These are phyloP conservation scores for Azolla pinnata DNA, from an alignment of 75 land plant species.

Conservation along the genomic window DNA sequence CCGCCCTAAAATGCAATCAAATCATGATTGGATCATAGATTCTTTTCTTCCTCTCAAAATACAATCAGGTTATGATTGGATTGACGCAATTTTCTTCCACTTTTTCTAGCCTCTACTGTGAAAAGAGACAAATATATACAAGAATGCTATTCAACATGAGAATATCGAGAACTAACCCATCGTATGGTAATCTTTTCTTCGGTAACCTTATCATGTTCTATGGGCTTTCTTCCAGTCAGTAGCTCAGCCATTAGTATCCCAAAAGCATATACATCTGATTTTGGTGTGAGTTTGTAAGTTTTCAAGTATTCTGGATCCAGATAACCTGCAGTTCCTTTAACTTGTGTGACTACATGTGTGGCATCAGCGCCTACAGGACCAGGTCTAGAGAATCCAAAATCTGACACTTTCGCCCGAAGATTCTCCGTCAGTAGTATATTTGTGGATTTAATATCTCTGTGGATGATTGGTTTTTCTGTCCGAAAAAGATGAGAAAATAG, in stretches of 20 bases:
- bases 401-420: constrained; percentile 82
- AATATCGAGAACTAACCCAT: constrained; percentile 62
- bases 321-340: constrained; percentile 96
- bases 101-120: too few relatives aligned
- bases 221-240: constrained; percentile 81
- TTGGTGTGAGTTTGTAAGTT: constrained; percentile 75
- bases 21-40: too few relatives aligned
- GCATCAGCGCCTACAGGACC: constrained; percentile 58
- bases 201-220: constrained; percentile 44
- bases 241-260: constrained; percentile 74
- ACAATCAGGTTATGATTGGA: too few relatives aligned
- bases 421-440: constrained; percentile 80
- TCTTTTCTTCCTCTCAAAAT: too few relatives aligned
- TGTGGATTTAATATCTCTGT: constrained; percentile 92
- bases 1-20: too few relatives aligned
- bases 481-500: too few relatives aligned
- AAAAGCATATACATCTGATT: constrained; percentile 94
- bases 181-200: constrained; percentile 77
- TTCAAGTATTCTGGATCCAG: constrained; percentile 93
- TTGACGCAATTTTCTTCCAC: too few relatives aligned
- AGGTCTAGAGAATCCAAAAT: constrained; percentile 87
- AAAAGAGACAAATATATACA: too few relatives aligned
- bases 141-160: background rate
- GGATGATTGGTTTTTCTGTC: constrained; percentile 78
- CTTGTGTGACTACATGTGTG: constrained; percentile 87